Percentiles rank a stretch among this genome's conserved stretches.
Conservation (phyloP, 1,139 yeast species). For the Candida tunisiensis region DNA sequence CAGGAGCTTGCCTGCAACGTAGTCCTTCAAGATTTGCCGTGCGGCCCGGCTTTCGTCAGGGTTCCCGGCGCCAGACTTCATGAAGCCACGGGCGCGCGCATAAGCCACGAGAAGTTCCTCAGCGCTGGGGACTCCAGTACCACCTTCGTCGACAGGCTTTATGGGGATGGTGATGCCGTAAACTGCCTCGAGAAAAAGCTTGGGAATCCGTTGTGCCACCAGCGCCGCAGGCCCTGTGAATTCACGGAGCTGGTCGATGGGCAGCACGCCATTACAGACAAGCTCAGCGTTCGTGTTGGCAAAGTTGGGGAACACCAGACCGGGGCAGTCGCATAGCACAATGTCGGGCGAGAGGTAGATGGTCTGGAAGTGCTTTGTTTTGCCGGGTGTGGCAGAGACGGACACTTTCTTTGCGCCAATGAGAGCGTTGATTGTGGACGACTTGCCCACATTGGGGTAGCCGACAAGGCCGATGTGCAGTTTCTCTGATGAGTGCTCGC, state of each 20-base stretch:
- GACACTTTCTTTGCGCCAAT: conserved; percentile 95
- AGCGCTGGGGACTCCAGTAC: conserved; percentile 76
- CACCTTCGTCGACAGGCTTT: conserved; percentile 69
- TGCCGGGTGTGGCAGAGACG: conserved; percentile 97
- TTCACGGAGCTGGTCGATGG: conserved; percentile 93
- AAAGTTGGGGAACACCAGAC: conserved; percentile 95
- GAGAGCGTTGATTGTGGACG: conserved; percentile 88
- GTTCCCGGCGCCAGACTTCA: conserved; percentile 87
- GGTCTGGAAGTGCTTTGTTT: conserved; percentile 97
- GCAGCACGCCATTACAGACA: conserved; percentile 94
- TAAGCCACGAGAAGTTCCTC: conserved; percentile 81
- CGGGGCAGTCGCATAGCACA: conserved; percentile 95
- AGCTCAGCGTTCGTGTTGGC: conserved; percentile 94
- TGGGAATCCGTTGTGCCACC: conserved; percentile 81
- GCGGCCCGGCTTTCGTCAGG: conserved; percentile 97
- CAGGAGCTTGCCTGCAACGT: conserved; percentile 78
- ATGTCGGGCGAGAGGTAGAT: conserved; percentile 72
- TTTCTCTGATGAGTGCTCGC: conserved; percentile 36
- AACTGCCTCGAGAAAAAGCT: conserved; percentile 71
- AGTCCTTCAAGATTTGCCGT: conserved; percentile 82
- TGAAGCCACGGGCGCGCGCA: conserved; percentile 92
- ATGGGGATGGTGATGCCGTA: conserved; percentile 85
- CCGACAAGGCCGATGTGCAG: conserved; percentile 78
- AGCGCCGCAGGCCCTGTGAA: conserved; percentile 81
- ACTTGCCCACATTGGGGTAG: conserved; percentile 83